Percentiles rank a stretch among this genome's conserved stretches.
Conservation (phyloP, 352 stramenopile genomes). For the Phytophthora multivora region DNA sequence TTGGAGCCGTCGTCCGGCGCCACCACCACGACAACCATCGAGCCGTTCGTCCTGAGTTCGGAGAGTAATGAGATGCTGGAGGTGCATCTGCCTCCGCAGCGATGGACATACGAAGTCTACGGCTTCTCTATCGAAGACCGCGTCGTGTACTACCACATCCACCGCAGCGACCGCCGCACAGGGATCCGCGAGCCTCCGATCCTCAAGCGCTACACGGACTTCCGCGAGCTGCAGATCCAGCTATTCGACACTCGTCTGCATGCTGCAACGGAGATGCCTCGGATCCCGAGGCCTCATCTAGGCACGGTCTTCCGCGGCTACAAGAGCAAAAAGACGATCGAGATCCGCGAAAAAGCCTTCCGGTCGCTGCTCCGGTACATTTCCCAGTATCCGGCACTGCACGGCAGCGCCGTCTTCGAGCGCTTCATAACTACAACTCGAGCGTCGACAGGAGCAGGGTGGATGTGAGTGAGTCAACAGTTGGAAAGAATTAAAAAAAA, state of each 20-base stretch:
- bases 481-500: slow-evolving; percentile 4
- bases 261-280: slow-evolving; percentile 27
- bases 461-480: slow-evolving; percentile 10
- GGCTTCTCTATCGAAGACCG: slow-evolving; percentile 43
- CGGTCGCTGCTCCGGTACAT: slow-evolving; percentile 47
- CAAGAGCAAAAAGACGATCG: slow-evolving; percentile 44
- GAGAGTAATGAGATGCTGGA: slow-evolving; percentile 21
- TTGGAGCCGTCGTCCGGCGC: slow-evolving; percentile 1
- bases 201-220: slow-evolving; percentile 55
- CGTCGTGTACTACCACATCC: slow-evolving; percentile 50
- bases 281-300: slow-evolving; percentile 31
- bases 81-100: slow-evolving; percentile 8
- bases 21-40: slow-evolving; percentile 16
- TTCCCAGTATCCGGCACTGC: slow-evolving; percentile 34
- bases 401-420: slow-evolving; percentile 49
- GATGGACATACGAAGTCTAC: slow-evolving; percentile 39
- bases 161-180: slow-evolving; percentile 27
- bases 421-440: slow-evolving; percentile 37
- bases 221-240: slow-evolving; percentile 45
- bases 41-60: slow-evolving; percentile 16
- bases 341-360: slow-evolving; percentile 48
- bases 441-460: slow-evolving; percentile 3
- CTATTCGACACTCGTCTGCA: slow-evolving; percentile 32
- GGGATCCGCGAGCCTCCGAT: slow-evolving; percentile 30
- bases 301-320: slow-evolving; percentile 45